These are phyloP conservation scores for Articulospora tetracladia DNA, from an alignment of 495 filamentous ascomycete genomes.

Conservation along the genomic window DNA sequence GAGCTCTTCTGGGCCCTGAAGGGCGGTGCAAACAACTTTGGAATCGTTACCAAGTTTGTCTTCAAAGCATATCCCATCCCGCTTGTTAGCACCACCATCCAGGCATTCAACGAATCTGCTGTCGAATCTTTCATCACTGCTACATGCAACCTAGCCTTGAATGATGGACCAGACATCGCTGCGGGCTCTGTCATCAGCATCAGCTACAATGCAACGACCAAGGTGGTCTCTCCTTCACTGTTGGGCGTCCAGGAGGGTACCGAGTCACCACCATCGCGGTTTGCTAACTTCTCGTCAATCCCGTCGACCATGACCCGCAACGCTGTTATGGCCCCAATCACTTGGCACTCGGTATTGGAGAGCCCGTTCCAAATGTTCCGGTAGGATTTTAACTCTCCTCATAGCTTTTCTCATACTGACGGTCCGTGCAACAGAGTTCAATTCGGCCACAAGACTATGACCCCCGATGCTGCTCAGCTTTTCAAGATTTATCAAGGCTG, in stretches of 20 bases:
- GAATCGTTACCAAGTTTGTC: slow-evolving; percentile 50
- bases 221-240: not conserved
- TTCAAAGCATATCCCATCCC: slow-evolving; percentile 31
- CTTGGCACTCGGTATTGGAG: slow-evolving; percentile 4
- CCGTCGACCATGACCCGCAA: not conserved
- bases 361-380: slow-evolving; percentile 6
- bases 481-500: slow-evolving; percentile 11
- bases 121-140: slow-evolving; percentile 5
- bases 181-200: slow-evolving; percentile 9
- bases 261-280: slow-evolving; percentile 7
- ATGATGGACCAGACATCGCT: slow-evolving; percentile 5
- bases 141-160: not conserved
- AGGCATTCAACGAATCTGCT: not conserved
- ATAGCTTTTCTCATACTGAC: too few species aligned
- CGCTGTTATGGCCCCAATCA: not conserved
- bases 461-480: slow-evolving; percentile 5
- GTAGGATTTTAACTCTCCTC: too few species aligned
- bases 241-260: slow-evolving; percentile 7
- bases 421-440: slow-evolving; percentile 5
- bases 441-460: slow-evolving; percentile 7
- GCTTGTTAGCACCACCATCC: slow-evolving; percentile 7
- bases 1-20: slow-evolving; percentile 54
- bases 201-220: slow-evolving; percentile 5
- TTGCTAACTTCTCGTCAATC: slow-evolving; percentile 12
- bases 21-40: slow-evolving; percentile 52